Base-by-base conservation (phyloP, 1,139 yeast genomes). In the Oligophagozyma castellii region DNA sequence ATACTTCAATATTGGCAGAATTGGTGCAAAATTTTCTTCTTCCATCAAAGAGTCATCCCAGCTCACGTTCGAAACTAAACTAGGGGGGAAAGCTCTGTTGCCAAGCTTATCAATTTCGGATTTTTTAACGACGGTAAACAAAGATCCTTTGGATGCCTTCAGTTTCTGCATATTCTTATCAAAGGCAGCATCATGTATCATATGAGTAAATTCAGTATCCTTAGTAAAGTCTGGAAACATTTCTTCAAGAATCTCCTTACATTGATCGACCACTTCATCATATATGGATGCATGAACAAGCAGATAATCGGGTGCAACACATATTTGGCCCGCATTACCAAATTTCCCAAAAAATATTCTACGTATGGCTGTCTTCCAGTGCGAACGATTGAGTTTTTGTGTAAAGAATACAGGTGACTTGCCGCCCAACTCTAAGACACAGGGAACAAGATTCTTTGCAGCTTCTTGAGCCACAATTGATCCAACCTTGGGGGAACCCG, bases 351-450 rank as follows among this genome's bases (percentile, higher is more conserved):
- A 80, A 4, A 70, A 64, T 12, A 80, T 56, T 54, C 95, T 67
- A 36, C 65, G 65, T 12, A 84, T 73, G n/a, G 79, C 63, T 0
- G 63, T 53, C 13, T 56, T 53, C 29, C 79, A 40, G 40, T 73
- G 65, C 2, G 51, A 54, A 5, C 49, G 40, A 5, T 52, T 49
- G 27, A 68, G 59, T 28, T 67, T 61, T 26, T 65, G 61, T 30
- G 84, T 68, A 7, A 84, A 59, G 38, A 84, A 64, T 1, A 71
- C 80, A 0, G 95, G 95, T 3, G 89, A 76, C 51, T 84, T 84
- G n/a, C 95, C 95, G 29, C 96, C 96, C 28, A 89, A 63, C 56
- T 86, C 96, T 37, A 89, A 63, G 16, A 79, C 57, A 13, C 67
- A 67, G 1, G 96, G 96, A 1, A 94, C 81, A 44, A 86, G 62